Conservation (phyloP, 2,329 filamentous ascomycete genomes). For the Colletotrichum sp. region DNA sequence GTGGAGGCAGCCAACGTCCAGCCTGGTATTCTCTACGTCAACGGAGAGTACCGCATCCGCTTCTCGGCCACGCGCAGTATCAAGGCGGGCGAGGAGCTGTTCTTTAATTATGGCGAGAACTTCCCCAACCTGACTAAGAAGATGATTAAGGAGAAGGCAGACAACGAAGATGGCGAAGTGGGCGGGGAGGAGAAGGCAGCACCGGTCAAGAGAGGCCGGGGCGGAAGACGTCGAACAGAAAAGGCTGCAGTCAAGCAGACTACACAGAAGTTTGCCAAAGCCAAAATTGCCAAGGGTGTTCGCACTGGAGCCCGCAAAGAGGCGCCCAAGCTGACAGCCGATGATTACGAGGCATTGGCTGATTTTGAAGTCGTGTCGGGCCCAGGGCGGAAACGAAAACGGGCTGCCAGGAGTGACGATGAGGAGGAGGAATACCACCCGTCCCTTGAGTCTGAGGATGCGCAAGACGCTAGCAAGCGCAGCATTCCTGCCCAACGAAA, state of each 20-base stretch:
- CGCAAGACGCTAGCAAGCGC: neutral
- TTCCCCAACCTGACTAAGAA: slow-evolving; percentile 67
- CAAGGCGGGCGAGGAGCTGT: slow-evolving; percentile 74
- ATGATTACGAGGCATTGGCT: slow-evolving; percentile 12
- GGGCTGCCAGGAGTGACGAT: slow-evolving; percentile 6
- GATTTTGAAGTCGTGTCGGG: neutral
- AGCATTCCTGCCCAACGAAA: neutral
- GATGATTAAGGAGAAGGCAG: slow-evolving; percentile 48
- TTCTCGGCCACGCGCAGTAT: slow-evolving; percentile 74
- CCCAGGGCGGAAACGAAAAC: slow-evolving; percentile 11
- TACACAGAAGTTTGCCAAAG: neutral
- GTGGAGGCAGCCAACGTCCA: slow-evolving; percentile 60
- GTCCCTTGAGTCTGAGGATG: slow-evolving; percentile 13
- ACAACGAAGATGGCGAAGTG: slow-evolving; percentile 23
- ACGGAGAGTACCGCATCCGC: slow-evolving; percentile 77
- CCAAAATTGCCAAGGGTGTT: slow-evolving; percentile 15
- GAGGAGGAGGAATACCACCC: slow-evolving; percentile 20
- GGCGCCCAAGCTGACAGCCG: slow-evolving; percentile 6
- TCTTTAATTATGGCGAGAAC: slow-evolving; percentile 80
- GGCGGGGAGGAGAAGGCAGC: neutral
- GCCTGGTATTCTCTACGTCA: slow-evolving; percentile 73
- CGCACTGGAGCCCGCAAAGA: slow-evolving; percentile 18
- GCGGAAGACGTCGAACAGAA: neutral
- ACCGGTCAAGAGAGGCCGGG: slow-evolving; percentile 5
- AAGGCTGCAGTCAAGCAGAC: neutral